Conservation (phyloP, 768 basidiomycete species). For the Boletus sp. region DNA sequence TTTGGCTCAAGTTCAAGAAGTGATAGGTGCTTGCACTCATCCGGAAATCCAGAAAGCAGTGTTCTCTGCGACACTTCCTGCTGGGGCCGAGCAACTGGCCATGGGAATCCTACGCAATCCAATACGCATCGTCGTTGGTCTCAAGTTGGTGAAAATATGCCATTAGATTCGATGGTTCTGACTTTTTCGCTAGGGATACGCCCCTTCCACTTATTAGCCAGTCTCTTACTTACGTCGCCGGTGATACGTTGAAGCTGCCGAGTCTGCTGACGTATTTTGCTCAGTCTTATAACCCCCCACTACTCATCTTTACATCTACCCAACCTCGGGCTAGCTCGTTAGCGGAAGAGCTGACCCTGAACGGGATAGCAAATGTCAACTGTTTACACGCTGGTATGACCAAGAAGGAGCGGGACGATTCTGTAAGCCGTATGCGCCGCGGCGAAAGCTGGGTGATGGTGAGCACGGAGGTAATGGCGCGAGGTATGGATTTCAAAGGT, state of each 20-base stretch:
- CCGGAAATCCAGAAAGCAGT: constrained; percentile 76
- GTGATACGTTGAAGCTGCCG: constrained; percentile 91
- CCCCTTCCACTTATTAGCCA: constrained; percentile 90
- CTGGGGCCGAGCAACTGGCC: constrained; percentile 81
- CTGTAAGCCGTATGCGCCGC: constrained; percentile 76
- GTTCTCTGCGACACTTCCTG: constrained; percentile 93
- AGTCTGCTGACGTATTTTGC: constrained; percentile 78
- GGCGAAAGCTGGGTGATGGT: constrained; percentile 95
- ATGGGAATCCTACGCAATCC: constrained; percentile 83
- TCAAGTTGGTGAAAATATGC: constrained; percentile 62
- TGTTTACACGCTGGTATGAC: constrained; percentile 90
- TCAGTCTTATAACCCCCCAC: constrained; percentile 83
- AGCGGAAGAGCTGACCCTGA: constrained; percentile 76
- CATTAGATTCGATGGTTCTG: constrained; percentile 6
- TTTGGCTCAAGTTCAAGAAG: constrained; percentile 82
- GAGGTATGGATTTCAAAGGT: constrained; percentile 98
- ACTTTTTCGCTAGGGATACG: constrained; percentile 64
- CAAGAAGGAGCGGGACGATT: constrained; percentile 83
- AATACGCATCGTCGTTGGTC: constrained; percentile 90
- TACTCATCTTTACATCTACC: constrained; percentile 87
- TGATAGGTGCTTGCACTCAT: constrained; percentile 73
- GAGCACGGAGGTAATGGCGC: constrained; percentile 95
- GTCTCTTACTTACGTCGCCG: constrained; percentile 85
- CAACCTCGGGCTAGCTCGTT: constrained; percentile 82
- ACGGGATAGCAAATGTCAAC: constrained; percentile 78